Conservation (phyloP, 345 rosid species). For the Melastoma malabathricum region DNA sequence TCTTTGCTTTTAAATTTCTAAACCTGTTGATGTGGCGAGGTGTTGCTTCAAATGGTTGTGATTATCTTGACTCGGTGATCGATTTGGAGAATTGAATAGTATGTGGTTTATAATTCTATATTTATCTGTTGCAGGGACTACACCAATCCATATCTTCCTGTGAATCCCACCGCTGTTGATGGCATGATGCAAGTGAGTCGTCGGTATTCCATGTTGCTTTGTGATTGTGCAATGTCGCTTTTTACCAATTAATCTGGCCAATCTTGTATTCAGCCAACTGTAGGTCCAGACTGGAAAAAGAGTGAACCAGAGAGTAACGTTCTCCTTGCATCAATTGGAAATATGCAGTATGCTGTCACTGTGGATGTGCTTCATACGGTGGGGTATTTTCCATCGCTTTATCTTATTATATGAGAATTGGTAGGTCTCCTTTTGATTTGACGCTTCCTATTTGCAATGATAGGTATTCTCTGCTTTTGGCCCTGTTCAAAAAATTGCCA, state of each 20-base stretch:
- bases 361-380: constrained; percentile 86
- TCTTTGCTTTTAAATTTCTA: too few species aligned
- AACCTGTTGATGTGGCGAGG: too few species aligned
- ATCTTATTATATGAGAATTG: neutral
- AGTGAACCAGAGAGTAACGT: constrained; percentile 86
- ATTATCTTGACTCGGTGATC: too few species aligned
- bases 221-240: neutral
- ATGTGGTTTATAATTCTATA: constrained; percentile 8
- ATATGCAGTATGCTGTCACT: constrained; percentile 96
- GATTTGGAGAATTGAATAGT: neutral
- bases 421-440: neutral
- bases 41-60: too few species aligned
- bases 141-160: constrained; percentile 95
- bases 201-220: constrained; percentile 2
- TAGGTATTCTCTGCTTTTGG: constrained; percentile 92
- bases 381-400: constrained; percentile 14
- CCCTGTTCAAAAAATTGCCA: constrained; percentile 82
- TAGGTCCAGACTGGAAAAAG: constrained; percentile 88
- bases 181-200: constrained; percentile 59
- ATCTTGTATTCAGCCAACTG: constrained; percentile 35
- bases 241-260: constrained; percentile 7
- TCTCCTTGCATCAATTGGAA: constrained; percentile 88
- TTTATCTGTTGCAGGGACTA: constrained; percentile 54
- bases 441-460: constrained; percentile 1
- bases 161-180: constrained; percentile 87